Base-by-base conservation (phyloP, 768 basidiomycete genomes). In the Tulasnella sp. region DNA sequence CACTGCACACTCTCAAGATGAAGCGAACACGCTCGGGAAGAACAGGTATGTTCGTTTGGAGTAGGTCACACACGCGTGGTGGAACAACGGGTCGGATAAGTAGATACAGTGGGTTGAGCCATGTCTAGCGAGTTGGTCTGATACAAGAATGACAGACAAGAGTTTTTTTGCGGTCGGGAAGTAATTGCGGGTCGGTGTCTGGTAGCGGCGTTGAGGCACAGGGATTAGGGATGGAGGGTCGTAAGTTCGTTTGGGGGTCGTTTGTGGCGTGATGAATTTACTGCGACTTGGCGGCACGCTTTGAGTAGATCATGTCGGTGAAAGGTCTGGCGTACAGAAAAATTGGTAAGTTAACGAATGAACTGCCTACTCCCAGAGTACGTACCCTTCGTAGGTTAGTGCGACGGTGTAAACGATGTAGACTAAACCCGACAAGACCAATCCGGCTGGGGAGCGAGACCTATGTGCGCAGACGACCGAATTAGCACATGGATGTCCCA, bases 331-430 rank as follows among this genome's bases (percentile, higher is more conserved):
- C 24, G n/a, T 31, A 31, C 58, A 44, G 72, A 11, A 64, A 42
- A 12, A 20, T 24, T 22, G 40, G 76, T 18, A 42, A 54, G 12
- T 72, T 40, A 46, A 48, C 22, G 72, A 28, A 48, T 69, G 16
- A 73, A 20, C 7, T 22, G 0, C 22, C 37, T 7, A 16, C 2
- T 8, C 16, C 1, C 42, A 24, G 54, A 72, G 31, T 8, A 88
- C 94, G 72, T 84, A 97, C 95, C 96, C 96, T 88, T 99, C 98
- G 85, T 90, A 98, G 40, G 89, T 89, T 75, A 98, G 89, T 3
- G 97, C 97, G 80, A 97, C 89, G 76, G 90, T 79, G 85, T 99
- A 99, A 64, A 93, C 91, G 78, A 95, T 85, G 86, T 94, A 94
- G 37, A 98, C 95, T 85, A 94, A 94, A 69, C 89, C 81, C 2